Evolutionary conservation across 1,284 basidiomycete genomes (phyloP), one percentile per base, ranked within the genome.

Genomic region (Meira miltonrushii): DNA sequence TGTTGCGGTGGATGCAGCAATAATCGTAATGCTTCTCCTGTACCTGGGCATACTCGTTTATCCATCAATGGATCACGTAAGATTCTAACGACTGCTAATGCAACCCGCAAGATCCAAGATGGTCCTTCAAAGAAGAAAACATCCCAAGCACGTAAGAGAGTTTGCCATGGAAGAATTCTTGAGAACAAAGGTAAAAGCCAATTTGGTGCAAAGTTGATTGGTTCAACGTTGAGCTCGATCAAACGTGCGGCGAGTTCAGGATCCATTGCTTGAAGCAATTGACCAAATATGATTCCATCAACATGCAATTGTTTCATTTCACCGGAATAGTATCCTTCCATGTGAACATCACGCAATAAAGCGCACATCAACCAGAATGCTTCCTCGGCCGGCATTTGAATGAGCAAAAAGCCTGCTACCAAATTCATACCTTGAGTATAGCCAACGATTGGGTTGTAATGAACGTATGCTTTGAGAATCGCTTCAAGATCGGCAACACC

Each of bases 331-430:
- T 92, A 92, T 39, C 65, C 67, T 21, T 68, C 68, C 67, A 77
- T 66, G 58, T 74, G 71, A 19, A 69, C 68, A 2, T 87, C 83
- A 28, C 88, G 86, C 7, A 92, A 81, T 61, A 95, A 88, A 2
- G 90, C 90, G 7, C 75, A 73, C 10, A 83, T 69, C 11, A 82
- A 71, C 90, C 90, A 95, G 75, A 96, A 96, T 0, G 90, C 88
- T 64, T 94, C 90, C 78, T 95, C 91, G 62, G 92, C 88, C 0
- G 88, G 89, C 1, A 89, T 86, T 60, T 91, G 87, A 28, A 90
- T 81, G 0, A 95, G 79, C 25, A 94, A 80, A 57, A 89, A 85
- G 0, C 88, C 90, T 10, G 86, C 86, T 52, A 95, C 84, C 15
- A 86, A 80, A 2, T 87, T 85, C 60, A 95, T 82, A 9, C 88